Base-by-base conservation (phyloP, 2,329 filamentous ascomycete species). In the Sarocladium strictum region DNA sequence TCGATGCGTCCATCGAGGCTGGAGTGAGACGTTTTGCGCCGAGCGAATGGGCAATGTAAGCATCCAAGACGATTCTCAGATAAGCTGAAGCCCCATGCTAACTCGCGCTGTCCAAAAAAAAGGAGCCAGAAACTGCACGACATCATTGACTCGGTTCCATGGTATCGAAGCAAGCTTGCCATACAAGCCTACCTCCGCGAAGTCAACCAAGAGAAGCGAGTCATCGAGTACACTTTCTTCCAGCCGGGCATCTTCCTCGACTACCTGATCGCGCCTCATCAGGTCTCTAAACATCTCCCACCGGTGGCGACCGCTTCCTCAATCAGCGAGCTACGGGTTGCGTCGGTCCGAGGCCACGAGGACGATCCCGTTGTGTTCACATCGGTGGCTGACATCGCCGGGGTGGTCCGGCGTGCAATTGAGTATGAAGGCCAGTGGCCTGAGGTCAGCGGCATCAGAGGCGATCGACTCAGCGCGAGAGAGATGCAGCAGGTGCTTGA, bases 11-110 rank as follows among this genome's bases (percentile, higher is more conserved):
- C 6, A 72, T 84, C 37, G 69, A 70, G 2, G 82, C 81, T 1
- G 80, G 81, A 1, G 83, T 87, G 5, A 77, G 78, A 59, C 75
- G 81, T 6, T 85, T 83, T 62, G 75, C 85, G 1, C 81, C 83
- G 1, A 79, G 77, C 35, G 83, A 86, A 57, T 86, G 76, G 56
- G 67, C 61, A 21, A 68, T 64, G 73, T 75, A 57, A 62, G 59
- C 19, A 26, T 15, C 40, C 23, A 21, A 51, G 3, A 17, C 7
- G 11, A 17, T 24, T 12, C 19, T 24, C 27, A 43, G 6, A 23
- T 15, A 26, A 7, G 29, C 29, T 7, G 17, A 26, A 3, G n/a
- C n/a, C n/a, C 10, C 4, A 45, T 33, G 10, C 51, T 56, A 29
- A 58, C 23, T 2, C n/a, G 24, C 7, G 23, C 23, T 23, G 11